A percentile compares a stretch with the other conserved stretches of the same genome.
These are phyloP conservation scores for Gynochthodes officinalis DNA, from an alignment of 257 asterid genomes.

Conservation along the genomic window DNA sequence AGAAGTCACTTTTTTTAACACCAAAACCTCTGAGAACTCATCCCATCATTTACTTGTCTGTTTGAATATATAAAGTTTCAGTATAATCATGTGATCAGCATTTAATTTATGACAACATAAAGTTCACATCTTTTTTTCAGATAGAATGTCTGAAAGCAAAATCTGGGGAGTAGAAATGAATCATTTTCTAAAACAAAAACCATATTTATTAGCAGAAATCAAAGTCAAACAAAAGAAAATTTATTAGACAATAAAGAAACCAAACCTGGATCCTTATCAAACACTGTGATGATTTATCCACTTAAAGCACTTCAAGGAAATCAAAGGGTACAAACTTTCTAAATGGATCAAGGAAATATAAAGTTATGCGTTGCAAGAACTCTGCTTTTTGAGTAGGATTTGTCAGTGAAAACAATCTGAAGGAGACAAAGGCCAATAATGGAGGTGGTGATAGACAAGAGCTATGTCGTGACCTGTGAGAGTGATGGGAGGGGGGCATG, in stretches of 20 bases:
- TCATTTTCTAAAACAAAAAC: neutral
- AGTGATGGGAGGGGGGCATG: conserved; percentile 12
- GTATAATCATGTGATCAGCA: conserved; percentile 13
- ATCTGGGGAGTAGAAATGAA: neutral
- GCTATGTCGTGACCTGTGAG: neutral
- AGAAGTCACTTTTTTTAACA: neutral
- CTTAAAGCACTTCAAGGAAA: neutral
- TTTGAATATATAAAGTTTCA: neutral
- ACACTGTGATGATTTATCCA: neutral
- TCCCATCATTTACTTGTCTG: neutral
- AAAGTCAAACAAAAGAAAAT: neutral
- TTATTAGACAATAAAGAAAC: no score
- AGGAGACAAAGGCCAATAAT: conserved; percentile 24
- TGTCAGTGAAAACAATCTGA: neutral
- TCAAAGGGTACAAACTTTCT: neutral
- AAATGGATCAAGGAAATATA: conserved; percentile 3
- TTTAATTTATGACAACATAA: conserved; percentile 10
- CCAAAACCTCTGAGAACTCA: neutral
- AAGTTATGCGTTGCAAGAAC: conserved; percentile 4
- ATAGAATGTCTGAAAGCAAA: neutral
- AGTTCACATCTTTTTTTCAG: neutral
- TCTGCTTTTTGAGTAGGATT: neutral
- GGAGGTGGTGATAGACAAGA: conserved; percentile 14
- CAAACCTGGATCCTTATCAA: neutral
- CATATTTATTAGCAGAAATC: neutral